phyloP scores from a whole-genome alignment of 2,329 filamentous ascomycete genomes.

The Nothophaeocryptopus gaeumannii region DNA sequence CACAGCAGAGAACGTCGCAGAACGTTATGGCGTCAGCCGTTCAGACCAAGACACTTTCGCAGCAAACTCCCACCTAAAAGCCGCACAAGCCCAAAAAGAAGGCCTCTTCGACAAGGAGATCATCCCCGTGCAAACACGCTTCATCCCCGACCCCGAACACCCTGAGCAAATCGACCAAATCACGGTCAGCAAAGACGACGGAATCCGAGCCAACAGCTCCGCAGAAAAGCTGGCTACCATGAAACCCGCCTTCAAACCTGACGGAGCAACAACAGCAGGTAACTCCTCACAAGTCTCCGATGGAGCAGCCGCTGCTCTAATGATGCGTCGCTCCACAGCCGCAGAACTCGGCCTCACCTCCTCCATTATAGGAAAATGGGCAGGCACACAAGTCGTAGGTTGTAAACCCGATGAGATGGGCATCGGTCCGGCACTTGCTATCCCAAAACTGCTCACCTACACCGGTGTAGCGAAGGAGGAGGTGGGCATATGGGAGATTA shows the following conservation, averaged over 20 bases:
- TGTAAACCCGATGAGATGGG: slow-evolving; percentile 93
- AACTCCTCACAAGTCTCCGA: slow-evolving; percentile 85
- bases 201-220: slow-evolving; percentile 67
- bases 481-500: slow-evolving; percentile 87
- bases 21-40: slow-evolving; percentile 68
- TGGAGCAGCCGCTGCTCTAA: slow-evolving; percentile 76
- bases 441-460: slow-evolving; percentile 73
- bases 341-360: slow-evolving; percentile 66
- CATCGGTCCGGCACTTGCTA: slow-evolving; percentile 79
- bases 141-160: slow-evolving; percentile 60
- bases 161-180: slow-evolving; percentile 54
- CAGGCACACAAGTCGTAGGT: slow-evolving; percentile 70
- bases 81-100: slow-evolving; percentile 63
- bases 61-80: slow-evolving; percentile 68
- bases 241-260: slow-evolving; percentile 78
- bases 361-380: slow-evolving; percentile 78
- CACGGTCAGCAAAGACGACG: slow-evolving; percentile 75
- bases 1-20: slow-evolving; percentile 84
- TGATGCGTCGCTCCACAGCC: slow-evolving; percentile 82
- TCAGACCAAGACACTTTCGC: slow-evolving; percentile 82
- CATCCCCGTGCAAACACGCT: slow-evolving; percentile 71
- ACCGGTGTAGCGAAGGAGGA: slow-evolving; percentile 66
- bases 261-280: slow-evolving; percentile 78
- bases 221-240: slow-evolving; percentile 71
- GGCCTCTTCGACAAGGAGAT: slow-evolving; percentile 78